Evolutionary conservation across 129 eudicot species (phyloP).

Genomic region (Scalesia atractyloides): DNA sequence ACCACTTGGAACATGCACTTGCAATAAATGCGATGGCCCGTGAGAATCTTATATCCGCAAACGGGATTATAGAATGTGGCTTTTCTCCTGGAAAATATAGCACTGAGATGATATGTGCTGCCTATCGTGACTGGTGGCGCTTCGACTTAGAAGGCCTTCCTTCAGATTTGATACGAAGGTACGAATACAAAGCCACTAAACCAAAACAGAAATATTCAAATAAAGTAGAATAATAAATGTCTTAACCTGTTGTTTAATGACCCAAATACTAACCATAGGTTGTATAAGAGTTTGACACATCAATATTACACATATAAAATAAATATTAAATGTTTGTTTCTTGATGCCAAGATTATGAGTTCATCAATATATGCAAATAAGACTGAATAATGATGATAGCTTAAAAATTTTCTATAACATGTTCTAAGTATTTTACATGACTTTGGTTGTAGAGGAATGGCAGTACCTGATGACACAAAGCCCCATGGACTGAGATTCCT

Average conservation of each 20-base stretch:
- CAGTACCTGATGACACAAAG: constrained; percentile 61
- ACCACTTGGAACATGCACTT: constrained; percentile 76
- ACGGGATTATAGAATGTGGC: constrained; percentile 76
- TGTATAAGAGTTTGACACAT: too few relatives aligned
- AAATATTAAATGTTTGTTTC: too few relatives aligned
- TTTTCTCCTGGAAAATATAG: constrained; percentile 83
- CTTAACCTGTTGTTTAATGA: too few relatives aligned
- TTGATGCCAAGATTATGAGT: too few relatives aligned
- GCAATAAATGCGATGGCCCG: constrained; percentile 79
- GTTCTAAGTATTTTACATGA: not conserved
- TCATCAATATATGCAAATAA: too few relatives aligned
- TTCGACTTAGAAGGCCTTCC: constrained; percentile 86
- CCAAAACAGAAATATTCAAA: not conserved
- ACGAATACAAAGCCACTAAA: not conserved
- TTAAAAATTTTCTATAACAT: not conserved
- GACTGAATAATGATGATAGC: not conserved
- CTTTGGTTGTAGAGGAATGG: constrained; percentile 64
- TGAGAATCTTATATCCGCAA: constrained; percentile 62
- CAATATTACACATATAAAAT: too few relatives aligned
- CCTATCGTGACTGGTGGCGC: constrained; percentile 75
- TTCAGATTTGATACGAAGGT: constrained; percentile 76
- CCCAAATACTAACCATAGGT: too few relatives aligned
- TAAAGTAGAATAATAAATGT: too few relatives aligned
- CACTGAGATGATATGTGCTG: constrained; percentile 73
- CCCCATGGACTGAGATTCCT: constrained; percentile 73